Evolutionary conservation across 352 stramenopile species (phyloP).

Genomic region (Pythium vanterpoolii): DNA sequence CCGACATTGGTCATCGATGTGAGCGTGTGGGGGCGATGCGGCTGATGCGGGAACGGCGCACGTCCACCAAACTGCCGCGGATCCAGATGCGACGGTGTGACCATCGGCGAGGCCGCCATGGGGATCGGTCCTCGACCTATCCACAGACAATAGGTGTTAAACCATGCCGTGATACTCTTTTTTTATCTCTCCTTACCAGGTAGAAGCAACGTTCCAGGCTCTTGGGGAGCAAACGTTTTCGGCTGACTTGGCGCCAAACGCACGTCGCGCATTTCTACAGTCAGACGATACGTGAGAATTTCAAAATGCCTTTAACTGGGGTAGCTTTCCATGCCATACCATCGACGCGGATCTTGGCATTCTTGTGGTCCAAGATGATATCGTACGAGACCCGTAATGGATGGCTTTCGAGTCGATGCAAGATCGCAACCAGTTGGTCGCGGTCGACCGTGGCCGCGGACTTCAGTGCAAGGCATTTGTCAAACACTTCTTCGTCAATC

Average conservation of each 20-base stretch:
- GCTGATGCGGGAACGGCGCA: conserved; percentile 19
- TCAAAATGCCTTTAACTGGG: neutral
- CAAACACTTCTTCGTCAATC: conserved; percentile 74
- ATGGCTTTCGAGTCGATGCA: conserved; percentile 57
- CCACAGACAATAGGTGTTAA: too few relatives aligned
- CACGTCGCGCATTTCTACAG: conserved; percentile 67
- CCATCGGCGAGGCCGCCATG: conserved; percentile 75
- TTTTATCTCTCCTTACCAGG: conserved; percentile 28
- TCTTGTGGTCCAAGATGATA: conserved; percentile 97
- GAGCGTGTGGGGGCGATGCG: conserved; percentile 2
- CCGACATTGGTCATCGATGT: neutral
- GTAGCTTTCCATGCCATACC: conserved; percentile 27
- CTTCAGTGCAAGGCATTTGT: conserved; percentile 53
- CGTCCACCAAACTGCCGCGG: conserved; percentile 66
- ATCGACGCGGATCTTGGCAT: conserved; percentile 92
- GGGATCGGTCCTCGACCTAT: conserved; percentile 66
- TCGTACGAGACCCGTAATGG: conserved; percentile 95
- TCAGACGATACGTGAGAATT: neutral
- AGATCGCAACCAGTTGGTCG: conserved; percentile 54
- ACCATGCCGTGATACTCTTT: too few relatives aligned
- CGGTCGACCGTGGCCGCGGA: conserved; percentile 43
- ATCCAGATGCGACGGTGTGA: conserved; percentile 57
- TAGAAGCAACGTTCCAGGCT: conserved; percentile 62
- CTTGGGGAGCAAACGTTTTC: conserved; percentile 72
- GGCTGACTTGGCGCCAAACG: conserved; percentile 64